Evolutionary conservation across 495 filamentous ascomycete species (phyloP).

Genomic region (Penicillium crystallinum): DNA sequence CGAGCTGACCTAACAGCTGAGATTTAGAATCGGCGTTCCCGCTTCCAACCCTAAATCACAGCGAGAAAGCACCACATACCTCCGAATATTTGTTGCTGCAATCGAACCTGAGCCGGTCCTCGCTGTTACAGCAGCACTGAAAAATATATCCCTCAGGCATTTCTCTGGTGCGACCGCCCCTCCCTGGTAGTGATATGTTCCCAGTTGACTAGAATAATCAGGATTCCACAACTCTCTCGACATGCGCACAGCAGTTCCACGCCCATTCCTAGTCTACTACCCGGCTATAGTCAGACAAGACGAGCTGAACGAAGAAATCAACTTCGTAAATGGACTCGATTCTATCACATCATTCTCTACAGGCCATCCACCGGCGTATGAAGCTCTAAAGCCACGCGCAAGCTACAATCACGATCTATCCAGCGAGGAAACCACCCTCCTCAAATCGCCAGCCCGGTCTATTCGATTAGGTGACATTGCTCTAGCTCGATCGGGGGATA

Average conservation of each 20-base stretch:
- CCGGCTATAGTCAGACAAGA: slow-evolving; percentile 26
- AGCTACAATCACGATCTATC: slow-evolving; percentile 12
- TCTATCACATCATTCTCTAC: slow-evolving; percentile 7
- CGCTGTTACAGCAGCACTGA: slow-evolving; percentile 17
- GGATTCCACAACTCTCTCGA: slow-evolving; percentile 28
- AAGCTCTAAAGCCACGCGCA: slow-evolving; percentile 10
- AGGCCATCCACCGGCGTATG: slow-evolving; percentile 16
- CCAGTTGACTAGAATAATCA: background rate
- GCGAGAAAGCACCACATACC: slow-evolving; percentile 24
- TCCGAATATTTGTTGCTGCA: slow-evolving; percentile 27
- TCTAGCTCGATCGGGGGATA: slow-evolving; percentile 46
- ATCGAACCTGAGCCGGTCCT: slow-evolving; percentile 1
- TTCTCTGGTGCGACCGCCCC: slow-evolving; percentile 21
- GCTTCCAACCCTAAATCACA: slow-evolving; percentile 19
- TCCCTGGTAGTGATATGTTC: background rate
- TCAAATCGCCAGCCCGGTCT: background rate
- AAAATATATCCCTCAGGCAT: slow-evolving; percentile 25
- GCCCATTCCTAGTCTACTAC: slow-evolving; percentile 30
- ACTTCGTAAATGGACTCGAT: slow-evolving; percentile 5
- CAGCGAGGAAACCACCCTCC: background rate
- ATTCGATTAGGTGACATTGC: slow-evolving; percentile 36
- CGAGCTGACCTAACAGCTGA: background rate
- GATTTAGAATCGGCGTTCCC: slow-evolving; percentile 22
- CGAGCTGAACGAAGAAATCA: slow-evolving; percentile 20
- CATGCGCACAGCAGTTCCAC: slow-evolving; percentile 25